Evolutionary conservation across 768 basidiomycete species (phyloP), one percentile per base, ranked within the genome.

Genomic region (Tulasnella sp.): DNA sequence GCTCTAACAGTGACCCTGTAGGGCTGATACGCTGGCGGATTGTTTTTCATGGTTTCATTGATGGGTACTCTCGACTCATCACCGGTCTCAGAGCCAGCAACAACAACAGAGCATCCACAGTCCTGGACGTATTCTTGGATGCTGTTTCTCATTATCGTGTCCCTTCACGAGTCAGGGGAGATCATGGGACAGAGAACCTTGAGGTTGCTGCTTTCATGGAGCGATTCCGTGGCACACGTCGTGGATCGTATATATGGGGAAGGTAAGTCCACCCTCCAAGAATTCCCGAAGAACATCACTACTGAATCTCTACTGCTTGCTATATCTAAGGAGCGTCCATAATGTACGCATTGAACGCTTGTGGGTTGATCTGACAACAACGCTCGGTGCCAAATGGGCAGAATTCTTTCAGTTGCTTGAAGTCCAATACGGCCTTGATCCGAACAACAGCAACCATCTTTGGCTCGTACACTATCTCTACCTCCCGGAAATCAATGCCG

Each of bases 121-220:
- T 87, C 4, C 81, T 86, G 16, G 70, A 82, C 4, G 77, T 88
- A 0, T 87, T 88, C 78, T 37, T 79, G 0, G 78, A 80, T 11
- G 79, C 81, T 15, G 75, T 80, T 18, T 32, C 69, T 5, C 55
- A 35, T 0, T 83, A 83, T 80, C 85, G 85, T 6, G 70, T 83
- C 15, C 85, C 85, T 5, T 79, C 78, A 10, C 37, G 81, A 0
- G 75, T 82, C 1, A 29, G 83, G 79, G 4, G 85, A 83, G 81
- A 42, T 78, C 51, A 73, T 39, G 73, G 67, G 29, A 74, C 67
- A 29, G 81, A 82, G 73, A 82, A 82, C 42, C 13, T 80, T 29
- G 40, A 48, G 5, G 82, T 82, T 18, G 82, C 80, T 35, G 51
- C 29, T 4, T 77, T 35, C 44, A 82, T 82, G 82, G 79, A 75